Percentiles rank a stretch among this genome's conserved stretches.
phyloP scores from a whole-genome alignment of 1,284 basidiomycete genomes.

The Papiliotrema laurentii region DNA sequence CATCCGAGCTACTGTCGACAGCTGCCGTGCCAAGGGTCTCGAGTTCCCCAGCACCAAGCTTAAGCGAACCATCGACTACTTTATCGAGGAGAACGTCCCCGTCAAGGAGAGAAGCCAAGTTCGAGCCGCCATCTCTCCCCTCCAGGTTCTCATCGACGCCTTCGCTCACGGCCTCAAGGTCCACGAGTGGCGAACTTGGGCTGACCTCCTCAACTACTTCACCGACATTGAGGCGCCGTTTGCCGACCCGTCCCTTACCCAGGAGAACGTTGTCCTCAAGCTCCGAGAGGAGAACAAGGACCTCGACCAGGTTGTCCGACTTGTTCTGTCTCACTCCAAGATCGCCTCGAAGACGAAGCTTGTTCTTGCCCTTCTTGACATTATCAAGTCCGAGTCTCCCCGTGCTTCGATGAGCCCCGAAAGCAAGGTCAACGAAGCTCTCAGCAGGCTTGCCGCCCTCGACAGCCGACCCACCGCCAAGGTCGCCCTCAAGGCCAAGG shows the following conservation, averaged over 20 bases:
- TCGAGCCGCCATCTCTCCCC: conserved; percentile 63
- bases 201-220: conserved; percentile 46
- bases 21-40: conserved; percentile 63
- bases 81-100: conserved; percentile 74
- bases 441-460: conserved; percentile 56
- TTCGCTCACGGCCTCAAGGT: conserved; percentile 80
- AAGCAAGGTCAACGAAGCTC: conserved; percentile 39
- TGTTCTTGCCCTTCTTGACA: conserved; percentile 77
- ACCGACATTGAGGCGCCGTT: conserved; percentile 82
- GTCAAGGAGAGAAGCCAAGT: conserved; percentile 74
- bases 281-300: conserved; percentile 91
- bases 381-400: conserved; percentile 74
- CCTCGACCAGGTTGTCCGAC: conserved; percentile 78
- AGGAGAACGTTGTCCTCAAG: conserved; percentile 79
- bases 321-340: conserved; percentile 94
- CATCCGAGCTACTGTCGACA: conserved; percentile 74
- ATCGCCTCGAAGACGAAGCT: conserved; percentile 89
- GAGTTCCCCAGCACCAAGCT: conserved; percentile 75
- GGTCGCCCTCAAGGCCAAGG: conserved; percentile 92
- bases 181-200: conserved; percentile 64
- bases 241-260: conserved; percentile 70
- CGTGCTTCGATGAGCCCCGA: conserved; percentile 58
- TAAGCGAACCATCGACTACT: conserved; percentile 63
- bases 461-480: conserved; percentile 80
- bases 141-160: conserved; percentile 74